Evolutionary conservation across 2,329 filamentous ascomycete species (phyloP), one percentile per base, ranked within the genome.

Genomic region (Helotiales sp.): DNA sequence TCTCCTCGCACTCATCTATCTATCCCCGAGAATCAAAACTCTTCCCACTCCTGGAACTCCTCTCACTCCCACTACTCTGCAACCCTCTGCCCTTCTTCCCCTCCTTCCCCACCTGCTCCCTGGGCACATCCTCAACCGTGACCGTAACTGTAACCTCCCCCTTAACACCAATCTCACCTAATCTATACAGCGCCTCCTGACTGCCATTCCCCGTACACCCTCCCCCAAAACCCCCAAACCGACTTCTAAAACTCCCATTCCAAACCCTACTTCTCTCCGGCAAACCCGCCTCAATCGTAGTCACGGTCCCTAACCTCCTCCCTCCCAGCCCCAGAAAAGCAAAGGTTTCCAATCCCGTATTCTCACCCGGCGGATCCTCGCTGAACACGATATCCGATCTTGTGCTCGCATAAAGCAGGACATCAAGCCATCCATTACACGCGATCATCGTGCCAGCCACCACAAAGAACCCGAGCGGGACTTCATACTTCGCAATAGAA

Each of bases 391-490:
- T 86, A n/a, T 81, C 79, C 20, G 82, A 80, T 34, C 85, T 79
- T 0, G 84, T 87, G 1, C 80, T 82, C 3, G 83, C 81, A 70
- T 87, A 88, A 3, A 88, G 74, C 0, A 84, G 66, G 7, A 86
- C 84, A 68, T 88, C 86, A 7, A 87, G 78, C 77, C 81, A 85
- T 10, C 86, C 86, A 65, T 86, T 86, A 32, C 81, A 84, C 0
- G 84, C 82, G 34, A 89, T 86, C 77, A 90, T 83, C 1, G 82
- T 81, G 1, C 87, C 88, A 0, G 87, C 85, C 11, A 88, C 82
- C 74, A 84, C 85, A 75, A 88, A 89, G 74, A 86, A 89, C 0
- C 76, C 78, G 0, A 87, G 79, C 0, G 85, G 82, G 3, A 88
- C 81, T 0, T 79, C 59, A 10, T 80, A 78, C 0, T 86, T 85